A percentile compares a stretch with the other conserved stretches of the same genome.
Conservation (phyloP, 805 yeast genomes). For the Candida xyloterini region DNA sequence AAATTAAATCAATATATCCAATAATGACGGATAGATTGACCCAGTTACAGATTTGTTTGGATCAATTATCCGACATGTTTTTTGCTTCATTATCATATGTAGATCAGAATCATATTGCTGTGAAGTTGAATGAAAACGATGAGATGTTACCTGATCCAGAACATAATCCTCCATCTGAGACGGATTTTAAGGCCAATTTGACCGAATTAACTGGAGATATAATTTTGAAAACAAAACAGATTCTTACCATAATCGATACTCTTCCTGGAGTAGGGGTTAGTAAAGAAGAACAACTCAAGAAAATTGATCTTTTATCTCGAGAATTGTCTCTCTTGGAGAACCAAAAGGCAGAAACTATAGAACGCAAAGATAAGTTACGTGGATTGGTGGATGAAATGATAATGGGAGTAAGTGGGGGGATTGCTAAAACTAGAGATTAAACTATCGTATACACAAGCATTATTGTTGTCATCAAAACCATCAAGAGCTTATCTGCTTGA, state of each 20-base stretch:
- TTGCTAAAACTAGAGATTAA: conserved; percentile 40
- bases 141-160: conserved; percentile 63
- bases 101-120: conserved; percentile 69
- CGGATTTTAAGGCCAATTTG: conserved; percentile 44
- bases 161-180: conserved; percentile 40
- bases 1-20: neutral
- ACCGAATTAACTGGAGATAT: conserved; percentile 83
- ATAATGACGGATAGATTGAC: conserved; percentile 82
- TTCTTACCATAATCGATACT: conserved; percentile 78
- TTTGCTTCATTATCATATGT: conserved; percentile 76
- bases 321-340: conserved; percentile 61
- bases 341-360: conserved; percentile 52
- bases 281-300: conserved; percentile 64
- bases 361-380: conserved; percentile 61
- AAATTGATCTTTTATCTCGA: conserved; percentile 57
- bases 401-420: conserved; percentile 53
- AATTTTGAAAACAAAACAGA: conserved; percentile 81
- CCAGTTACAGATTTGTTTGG: conserved; percentile 85
- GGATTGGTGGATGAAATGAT: conserved; percentile 66
- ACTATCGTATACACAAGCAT: conserved; percentile 30
- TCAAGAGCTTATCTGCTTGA: conserved; percentile 30
- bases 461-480: conserved; percentile 20
- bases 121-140: conserved; percentile 45
- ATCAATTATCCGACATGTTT: conserved; percentile 73
- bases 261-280: conserved; percentile 92